Evolutionary conservation across 2,329 filamentous ascomycete genomes (phyloP).

Genomic region (Phyllosticta citrichinensis): DNA sequence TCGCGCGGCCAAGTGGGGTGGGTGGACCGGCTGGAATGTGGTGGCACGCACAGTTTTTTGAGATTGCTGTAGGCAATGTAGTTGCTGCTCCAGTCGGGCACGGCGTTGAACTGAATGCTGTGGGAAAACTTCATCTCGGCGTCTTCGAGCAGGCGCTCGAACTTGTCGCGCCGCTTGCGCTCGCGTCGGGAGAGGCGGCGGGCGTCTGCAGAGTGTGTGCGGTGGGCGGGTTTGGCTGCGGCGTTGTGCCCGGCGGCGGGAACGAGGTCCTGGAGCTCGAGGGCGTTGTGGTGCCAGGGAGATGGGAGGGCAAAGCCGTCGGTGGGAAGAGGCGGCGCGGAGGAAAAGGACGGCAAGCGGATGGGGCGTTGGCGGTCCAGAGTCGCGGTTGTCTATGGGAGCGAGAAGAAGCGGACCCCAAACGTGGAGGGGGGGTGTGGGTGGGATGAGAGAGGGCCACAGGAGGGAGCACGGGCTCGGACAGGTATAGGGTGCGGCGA

Average conservation of each 20-base stretch:
- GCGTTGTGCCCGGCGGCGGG: background rate
- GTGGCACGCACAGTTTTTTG: conserved; percentile 78
- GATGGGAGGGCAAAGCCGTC: background rate
- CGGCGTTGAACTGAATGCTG: conserved; percentile 98
- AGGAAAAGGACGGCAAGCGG: background rate
- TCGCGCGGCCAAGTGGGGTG: background rate
- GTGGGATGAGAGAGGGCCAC: background rate
- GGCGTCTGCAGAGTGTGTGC: background rate
- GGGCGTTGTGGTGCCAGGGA: background rate
- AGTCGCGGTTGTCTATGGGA: conserved; percentile 1
- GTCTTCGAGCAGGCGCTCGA: conserved; percentile 57
- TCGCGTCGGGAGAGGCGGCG: conserved; percentile 11
- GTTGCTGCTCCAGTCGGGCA: conserved; percentile 98
- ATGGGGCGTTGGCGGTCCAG: conserved; percentile 1
- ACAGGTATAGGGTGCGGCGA: background rate
- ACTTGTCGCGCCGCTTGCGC: conserved; percentile 51
- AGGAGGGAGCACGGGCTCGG: background rate
- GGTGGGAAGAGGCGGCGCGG: background rate
- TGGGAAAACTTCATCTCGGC: conserved; percentile 99
- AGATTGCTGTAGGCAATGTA: conserved; percentile 98
- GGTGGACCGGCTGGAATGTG: background rate
- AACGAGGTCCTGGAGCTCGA: conserved; percentile 8
- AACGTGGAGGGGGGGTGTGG: background rate
- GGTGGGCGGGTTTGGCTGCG: background rate
- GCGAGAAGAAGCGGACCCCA: background rate